Conservation (phyloP, 495 filamentous ascomycete genomes). For the Terfezia claveryi region DNA sequence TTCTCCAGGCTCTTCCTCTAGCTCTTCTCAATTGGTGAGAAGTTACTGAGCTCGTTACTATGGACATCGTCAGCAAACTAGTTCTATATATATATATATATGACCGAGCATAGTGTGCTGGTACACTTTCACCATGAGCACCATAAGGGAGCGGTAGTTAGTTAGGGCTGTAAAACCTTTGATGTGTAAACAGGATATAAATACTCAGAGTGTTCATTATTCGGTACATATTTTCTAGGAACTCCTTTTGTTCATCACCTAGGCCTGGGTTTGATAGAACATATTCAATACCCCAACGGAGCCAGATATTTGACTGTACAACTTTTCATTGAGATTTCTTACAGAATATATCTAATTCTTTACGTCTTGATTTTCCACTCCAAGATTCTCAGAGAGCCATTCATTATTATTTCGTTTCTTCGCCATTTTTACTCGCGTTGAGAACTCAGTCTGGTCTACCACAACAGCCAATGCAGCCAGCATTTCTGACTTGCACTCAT, state of each 20-base stretch:
- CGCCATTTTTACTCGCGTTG: slow-evolving; percentile 10
- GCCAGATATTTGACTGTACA: slow-evolving; percentile 9
- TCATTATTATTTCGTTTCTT: slow-evolving; percentile 1
- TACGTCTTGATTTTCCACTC: background rate
- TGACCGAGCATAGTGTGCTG: too few relatives aligned
- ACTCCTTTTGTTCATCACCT: too few relatives aligned
- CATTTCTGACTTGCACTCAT: slow-evolving; percentile 8
- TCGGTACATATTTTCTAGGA: too few relatives aligned
- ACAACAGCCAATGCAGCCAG: slow-evolving; percentile 9
- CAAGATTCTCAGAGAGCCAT: background rate
- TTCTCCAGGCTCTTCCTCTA: slow-evolving; percentile 2
- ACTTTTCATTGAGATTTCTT: background rate
- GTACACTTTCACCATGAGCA: background rate
- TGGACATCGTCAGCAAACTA: background rate
- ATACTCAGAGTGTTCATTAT: slow-evolving; percentile 7
- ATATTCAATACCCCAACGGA: too few relatives aligned
- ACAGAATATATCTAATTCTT: background rate
- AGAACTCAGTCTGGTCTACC: slow-evolving; percentile 13
- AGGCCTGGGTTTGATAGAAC: too few relatives aligned
- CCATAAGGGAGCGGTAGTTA: background rate
- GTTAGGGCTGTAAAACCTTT: too few relatives aligned
- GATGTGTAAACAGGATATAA: too few relatives aligned
- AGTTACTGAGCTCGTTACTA: slow-evolving; percentile 15
- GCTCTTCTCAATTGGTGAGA: slow-evolving; percentile 9
- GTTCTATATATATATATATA: background rate